Evolutionary conservation across 2,329 filamentous ascomycete species (phyloP).

Genomic region (Aspergillus flavus): DNA sequence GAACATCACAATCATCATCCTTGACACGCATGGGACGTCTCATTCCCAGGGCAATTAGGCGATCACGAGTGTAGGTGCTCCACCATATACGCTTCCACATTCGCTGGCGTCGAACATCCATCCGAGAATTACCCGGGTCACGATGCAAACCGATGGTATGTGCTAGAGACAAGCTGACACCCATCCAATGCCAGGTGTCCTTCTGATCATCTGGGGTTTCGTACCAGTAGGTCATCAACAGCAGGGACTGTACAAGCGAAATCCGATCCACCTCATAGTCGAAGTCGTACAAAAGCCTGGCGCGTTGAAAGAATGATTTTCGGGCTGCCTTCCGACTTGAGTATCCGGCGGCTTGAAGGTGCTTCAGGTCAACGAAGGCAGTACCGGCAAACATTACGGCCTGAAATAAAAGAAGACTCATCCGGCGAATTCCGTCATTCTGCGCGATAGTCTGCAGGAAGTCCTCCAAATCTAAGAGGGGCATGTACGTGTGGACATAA

Average conservation of each 20-base stretch:
- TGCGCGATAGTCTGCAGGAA: slow-evolving; percentile 60
- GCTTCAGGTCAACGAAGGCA: slow-evolving; percentile 81
- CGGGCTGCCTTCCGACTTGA: slow-evolving; percentile 76
- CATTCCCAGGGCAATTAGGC: slow-evolving; percentile 91
- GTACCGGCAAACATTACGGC: slow-evolving; percentile 93
- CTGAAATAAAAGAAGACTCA: slow-evolving; percentile 88
- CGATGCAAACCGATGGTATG: slow-evolving; percentile 93
- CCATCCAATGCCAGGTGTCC: slow-evolving; percentile 99
- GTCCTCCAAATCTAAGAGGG: slow-evolving; percentile 70
- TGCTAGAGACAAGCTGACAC: slow-evolving; percentile 86
- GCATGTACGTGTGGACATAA: slow-evolving; percentile 94
- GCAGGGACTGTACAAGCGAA: slow-evolving; percentile 80
- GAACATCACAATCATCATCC: slow-evolving; percentile 89
- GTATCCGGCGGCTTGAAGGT: slow-evolving; percentile 77
- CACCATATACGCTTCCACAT: slow-evolving; percentile 98
- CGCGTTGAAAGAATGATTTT: slow-evolving; percentile 86
- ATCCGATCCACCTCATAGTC: slow-evolving; percentile 92
- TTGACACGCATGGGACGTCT: slow-evolving; percentile 88
- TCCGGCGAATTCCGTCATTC: slow-evolving; percentile 69
- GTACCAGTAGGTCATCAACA: slow-evolving; percentile 97
- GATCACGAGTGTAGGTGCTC: slow-evolving; percentile 95
- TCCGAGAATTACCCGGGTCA: slow-evolving; percentile 76
- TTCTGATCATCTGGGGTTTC: slow-evolving; percentile 96
- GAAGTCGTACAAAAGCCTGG: slow-evolving; percentile 89
- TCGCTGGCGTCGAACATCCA: slow-evolving; percentile 72